Conservation (phyloP, 169 alveolate species). For the Amoebophrya sp. region DNA sequence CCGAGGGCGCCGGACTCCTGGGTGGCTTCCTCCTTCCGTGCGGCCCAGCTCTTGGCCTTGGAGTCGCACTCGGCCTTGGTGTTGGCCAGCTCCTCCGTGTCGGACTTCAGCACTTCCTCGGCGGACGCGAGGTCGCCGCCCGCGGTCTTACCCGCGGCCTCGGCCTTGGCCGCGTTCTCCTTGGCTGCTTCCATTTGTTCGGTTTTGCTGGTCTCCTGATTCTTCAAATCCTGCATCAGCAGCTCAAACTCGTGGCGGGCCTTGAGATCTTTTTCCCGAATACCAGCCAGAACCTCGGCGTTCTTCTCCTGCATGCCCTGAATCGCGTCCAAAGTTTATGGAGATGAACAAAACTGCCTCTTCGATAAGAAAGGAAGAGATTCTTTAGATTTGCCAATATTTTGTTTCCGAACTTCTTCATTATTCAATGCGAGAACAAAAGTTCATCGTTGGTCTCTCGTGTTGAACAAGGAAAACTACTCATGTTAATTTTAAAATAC, state of each 20-base stretch:
- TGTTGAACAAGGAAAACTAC: too few species aligned
- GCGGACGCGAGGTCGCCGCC: constrained; percentile 10
- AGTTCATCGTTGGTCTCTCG: too few species aligned
- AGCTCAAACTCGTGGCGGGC: neutral
- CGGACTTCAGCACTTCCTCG: neutral
- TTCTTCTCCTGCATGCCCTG: constrained; percentile 26
- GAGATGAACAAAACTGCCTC: too few species aligned
- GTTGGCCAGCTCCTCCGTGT: neutral
- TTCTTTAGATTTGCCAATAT: too few species aligned
- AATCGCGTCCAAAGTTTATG: neutral
- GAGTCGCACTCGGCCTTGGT: neutral
- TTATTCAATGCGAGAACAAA: too few species aligned
- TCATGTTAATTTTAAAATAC: too few species aligned
- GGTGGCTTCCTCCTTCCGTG: neutral
- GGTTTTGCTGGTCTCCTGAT: neutral
- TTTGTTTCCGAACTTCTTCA: too few species aligned
- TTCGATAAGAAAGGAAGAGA: too few species aligned
- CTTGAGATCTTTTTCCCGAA: neutral
- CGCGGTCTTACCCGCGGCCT: neutral
- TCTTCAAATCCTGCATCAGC: constrained; percentile 23
- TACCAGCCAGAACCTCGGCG: neutral
- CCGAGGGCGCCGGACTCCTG: neutral
- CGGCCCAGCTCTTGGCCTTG: neutral
- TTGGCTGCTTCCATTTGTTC: neutral
- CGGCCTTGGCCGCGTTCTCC: constrained; percentile 9